These are phyloP conservation scores for Globisporangium rhizosaccharum DNA, from an alignment of 352 stramenopile genomes.

Conservation along the genomic window DNA sequence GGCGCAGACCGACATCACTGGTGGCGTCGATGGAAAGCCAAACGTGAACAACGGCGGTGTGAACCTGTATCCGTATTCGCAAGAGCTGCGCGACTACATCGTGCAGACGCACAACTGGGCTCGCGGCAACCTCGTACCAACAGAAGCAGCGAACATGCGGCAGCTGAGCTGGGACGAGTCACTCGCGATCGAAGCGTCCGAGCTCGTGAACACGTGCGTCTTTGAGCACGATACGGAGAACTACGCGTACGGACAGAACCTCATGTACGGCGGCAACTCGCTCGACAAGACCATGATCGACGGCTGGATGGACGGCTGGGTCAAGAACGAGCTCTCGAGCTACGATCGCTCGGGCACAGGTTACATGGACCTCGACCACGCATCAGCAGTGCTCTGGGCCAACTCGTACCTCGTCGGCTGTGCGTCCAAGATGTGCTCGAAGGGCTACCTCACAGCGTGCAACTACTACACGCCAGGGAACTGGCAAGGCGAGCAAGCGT, in stretches of 20 bases:
- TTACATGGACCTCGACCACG: constrained; percentile 32
- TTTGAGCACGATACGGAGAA: constrained; percentile 34
- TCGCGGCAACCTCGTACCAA: constrained; percentile 20
- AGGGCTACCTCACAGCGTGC: constrained; percentile 30
- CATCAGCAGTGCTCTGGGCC: constrained; percentile 34
- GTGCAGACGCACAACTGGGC: constrained; percentile 31
- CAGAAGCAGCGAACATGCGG: constrained; percentile 30
- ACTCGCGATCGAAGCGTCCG: constrained; percentile 30
- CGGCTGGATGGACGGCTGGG: constrained; percentile 29
- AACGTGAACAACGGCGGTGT: constrained; percentile 26
- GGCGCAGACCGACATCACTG: constrained; percentile 4
- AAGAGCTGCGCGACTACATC: constrained; percentile 27
- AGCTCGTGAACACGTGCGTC: constrained; percentile 32
- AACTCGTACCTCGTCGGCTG: constrained; percentile 31
- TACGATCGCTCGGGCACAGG: constrained; percentile 22
- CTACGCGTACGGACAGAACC: constrained; percentile 34
- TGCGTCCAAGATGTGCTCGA: constrained; percentile 27
- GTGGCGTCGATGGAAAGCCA: constrained; percentile 12
- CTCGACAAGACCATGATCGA: constrained; percentile 21
- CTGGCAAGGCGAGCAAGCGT: constrained; percentile 25
- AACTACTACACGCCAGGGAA: constrained; percentile 36
- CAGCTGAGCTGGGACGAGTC: constrained; percentile 28
- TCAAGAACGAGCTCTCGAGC: constrained; percentile 25
- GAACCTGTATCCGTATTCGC: constrained; percentile 28
- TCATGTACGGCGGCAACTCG: constrained; percentile 24